These are phyloP conservation scores for Penicillium sp. DNA, from an alignment of 2,329 filamentous ascomycete genomes.

Conservation along the genomic window DNA sequence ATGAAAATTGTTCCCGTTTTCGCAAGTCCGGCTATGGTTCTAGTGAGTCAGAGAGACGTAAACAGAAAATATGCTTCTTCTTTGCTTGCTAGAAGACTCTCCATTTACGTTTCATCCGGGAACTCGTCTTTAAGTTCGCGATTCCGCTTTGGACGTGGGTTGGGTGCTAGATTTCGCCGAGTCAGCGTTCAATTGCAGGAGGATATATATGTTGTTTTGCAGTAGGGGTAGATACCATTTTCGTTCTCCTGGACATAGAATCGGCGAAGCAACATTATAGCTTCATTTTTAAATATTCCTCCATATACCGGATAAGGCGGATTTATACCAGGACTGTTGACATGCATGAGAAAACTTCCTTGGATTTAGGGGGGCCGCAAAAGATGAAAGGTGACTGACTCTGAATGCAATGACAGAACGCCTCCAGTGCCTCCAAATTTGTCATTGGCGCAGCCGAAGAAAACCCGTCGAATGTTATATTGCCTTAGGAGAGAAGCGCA, in stretches of 20 bases:
- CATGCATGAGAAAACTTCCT: neutral
- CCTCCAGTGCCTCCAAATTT: slow-evolving; percentile 95
- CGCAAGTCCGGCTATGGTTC: neutral
- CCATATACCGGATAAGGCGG: slow-evolving; percentile 76
- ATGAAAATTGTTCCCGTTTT: neutral
- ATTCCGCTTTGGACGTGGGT: slow-evolving; percentile 62
- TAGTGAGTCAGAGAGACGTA: neutral
- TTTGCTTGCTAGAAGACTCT: neutral
- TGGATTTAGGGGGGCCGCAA: neutral
- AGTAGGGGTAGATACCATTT: slow-evolving; percentile 57
- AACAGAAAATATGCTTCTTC: neutral
- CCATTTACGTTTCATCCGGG: neutral
- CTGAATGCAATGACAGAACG: slow-evolving; percentile 80
- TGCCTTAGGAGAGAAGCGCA: slow-evolving; percentile 90
- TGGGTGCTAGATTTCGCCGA: slow-evolving; percentile 48
- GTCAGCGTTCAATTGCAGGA: neutral
- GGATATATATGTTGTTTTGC: neutral
- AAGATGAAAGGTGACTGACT: slow-evolving; percentile 40
- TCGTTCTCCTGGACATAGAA: slow-evolving; percentile 99
- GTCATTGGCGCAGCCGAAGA: slow-evolving; percentile 93
- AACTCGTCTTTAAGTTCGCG: slow-evolving; percentile 52
- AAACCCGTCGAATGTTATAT: slow-evolving; percentile 81
- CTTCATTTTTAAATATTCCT: slow-evolving; percentile 85
- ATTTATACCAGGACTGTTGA: slow-evolving; percentile 64
- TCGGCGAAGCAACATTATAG: slow-evolving; percentile 82